These are phyloP conservation scores for Pseudopyrenochaeta lycopersici DNA, from an alignment of 2,329 filamentous ascomycete genomes.

Conservation along the genomic window DNA sequence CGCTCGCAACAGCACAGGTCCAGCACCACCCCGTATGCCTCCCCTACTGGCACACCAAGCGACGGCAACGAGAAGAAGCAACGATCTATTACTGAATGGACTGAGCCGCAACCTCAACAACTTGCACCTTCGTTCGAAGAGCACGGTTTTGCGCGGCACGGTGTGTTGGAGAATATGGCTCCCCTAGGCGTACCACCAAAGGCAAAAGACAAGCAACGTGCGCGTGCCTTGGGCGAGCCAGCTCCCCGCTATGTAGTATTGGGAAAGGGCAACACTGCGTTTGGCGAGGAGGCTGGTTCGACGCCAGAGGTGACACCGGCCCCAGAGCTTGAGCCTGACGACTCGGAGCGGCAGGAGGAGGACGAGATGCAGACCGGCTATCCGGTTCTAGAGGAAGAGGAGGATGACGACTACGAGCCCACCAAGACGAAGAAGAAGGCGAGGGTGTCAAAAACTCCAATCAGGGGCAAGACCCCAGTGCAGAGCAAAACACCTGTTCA, in stretches of 20 bases:
- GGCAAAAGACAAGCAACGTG: slow-evolving; percentile 66
- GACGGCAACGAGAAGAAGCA: slow-evolving; percentile 47
- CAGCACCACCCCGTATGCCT: slow-evolving; percentile 48
- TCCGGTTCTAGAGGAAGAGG: slow-evolving; percentile 52
- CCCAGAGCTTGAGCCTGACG: slow-evolving; percentile 50
- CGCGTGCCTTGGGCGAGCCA: slow-evolving; percentile 55
- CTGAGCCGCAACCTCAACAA: slow-evolving; percentile 64
- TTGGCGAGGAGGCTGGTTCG: slow-evolving; percentile 52
- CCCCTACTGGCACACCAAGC: slow-evolving; percentile 38
- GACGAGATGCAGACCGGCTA: slow-evolving; percentile 42
- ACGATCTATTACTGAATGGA: slow-evolving; percentile 58
- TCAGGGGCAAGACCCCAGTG: slow-evolving; percentile 46
- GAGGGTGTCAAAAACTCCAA: slow-evolving; percentile 39
- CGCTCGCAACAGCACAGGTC: slow-evolving; percentile 36
- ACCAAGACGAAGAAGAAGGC: slow-evolving; percentile 45
- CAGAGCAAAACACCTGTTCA: slow-evolving; percentile 42
- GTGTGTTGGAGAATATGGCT: slow-evolving; percentile 84
- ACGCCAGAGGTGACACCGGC: slow-evolving; percentile 58
- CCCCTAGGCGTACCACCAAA: slow-evolving; percentile 78
- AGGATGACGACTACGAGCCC: slow-evolving; percentile 58
- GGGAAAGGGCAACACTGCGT: slow-evolving; percentile 51
- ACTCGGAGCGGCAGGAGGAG: slow-evolving; percentile 51
- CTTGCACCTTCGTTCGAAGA: slow-evolving; percentile 79
- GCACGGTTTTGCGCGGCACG: slow-evolving; percentile 74
- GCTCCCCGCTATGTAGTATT: slow-evolving; percentile 50